Base-by-base conservation (phyloP, 441 rosid genomes). In the Brassica balearica region DNA sequence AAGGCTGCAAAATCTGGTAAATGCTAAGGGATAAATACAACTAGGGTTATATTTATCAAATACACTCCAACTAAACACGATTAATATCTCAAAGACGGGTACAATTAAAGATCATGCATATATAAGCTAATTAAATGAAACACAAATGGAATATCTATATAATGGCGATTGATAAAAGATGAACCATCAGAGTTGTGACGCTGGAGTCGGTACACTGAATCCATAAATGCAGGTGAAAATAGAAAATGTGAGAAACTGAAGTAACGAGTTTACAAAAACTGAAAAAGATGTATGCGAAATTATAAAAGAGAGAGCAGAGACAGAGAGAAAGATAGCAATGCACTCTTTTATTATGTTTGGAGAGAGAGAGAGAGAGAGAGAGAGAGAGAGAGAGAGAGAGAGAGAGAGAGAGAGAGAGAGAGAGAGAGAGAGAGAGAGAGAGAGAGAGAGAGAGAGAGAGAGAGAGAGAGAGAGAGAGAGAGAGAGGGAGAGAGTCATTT, bases 61-160 rank as follows among this genome's bases (percentile, higher is more conserved):
- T 8, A 38, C 43, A 38, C 8, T 38, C 7, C 43, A 38, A 38
- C 43, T 38, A 38, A 38, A 38, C 43, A 38, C 43, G 43, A 38
- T 38, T 38, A 38, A 38, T 38, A 38, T 38, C 43, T 38, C 43
- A 38, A 38, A 38, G 59, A 15, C 59, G 59, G 59, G 4, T 53
- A 14, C 8, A 53, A 2, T 14, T 14, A 53, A n/a, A 53, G 9
- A 15, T 5, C 9, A 53, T 53, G 20, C 22, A 15, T 51, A 51
- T 51, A 51, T 14, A 53, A 53, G 22, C 59, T 53, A 53, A 53
- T 53, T 15, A 53, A 53, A 53, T 3, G 19, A 53, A 6, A 53
- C 59, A 53, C 59, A 46, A 46, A 12, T 48, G 56, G 56, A 48
- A 48, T 48, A n/a, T 46, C 55, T 46, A 46, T 48, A 48, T n/a